phyloP scores from a whole-genome alignment of 306 rosid genomes.

The Dicorynia guianensis region DNA sequence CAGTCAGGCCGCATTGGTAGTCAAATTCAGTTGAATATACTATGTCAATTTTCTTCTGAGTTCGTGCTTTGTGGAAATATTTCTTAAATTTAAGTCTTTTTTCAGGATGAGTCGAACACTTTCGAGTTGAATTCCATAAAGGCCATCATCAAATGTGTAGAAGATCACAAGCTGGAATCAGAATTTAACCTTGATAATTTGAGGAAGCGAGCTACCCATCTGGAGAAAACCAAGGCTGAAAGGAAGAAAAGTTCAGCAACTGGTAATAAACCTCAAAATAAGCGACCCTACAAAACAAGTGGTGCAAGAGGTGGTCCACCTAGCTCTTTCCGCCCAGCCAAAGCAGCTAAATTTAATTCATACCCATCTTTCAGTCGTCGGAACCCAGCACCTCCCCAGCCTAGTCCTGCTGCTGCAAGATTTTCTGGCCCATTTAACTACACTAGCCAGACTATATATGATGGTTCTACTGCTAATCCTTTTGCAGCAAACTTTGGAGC shows the following conservation, averaged over 20 bases:
- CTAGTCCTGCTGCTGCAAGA: slow-evolving; percentile 64
- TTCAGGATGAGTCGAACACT: slow-evolving; percentile 72
- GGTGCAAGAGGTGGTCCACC: slow-evolving; percentile 54
- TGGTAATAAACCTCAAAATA: slow-evolving; percentile 57
- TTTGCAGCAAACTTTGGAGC: slow-evolving; percentile 62
- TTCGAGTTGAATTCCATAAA: slow-evolving; percentile 66
- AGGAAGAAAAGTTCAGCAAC: slow-evolving; percentile 62
- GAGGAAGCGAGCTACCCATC: slow-evolving; percentile 58
- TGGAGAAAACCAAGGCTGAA: slow-evolving; percentile 71
- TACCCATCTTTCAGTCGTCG: slow-evolving; percentile 62
- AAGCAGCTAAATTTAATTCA: slow-evolving; percentile 58
- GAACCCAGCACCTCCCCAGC: slow-evolving; percentile 66
- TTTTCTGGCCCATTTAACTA: slow-evolving; percentile 61
- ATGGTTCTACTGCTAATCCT: slow-evolving; percentile 55
- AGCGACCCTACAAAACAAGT: slow-evolving; percentile 48
- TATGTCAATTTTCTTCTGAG: slow-evolving; percentile 11
- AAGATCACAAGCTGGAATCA: slow-evolving; percentile 85
- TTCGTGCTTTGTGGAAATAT: slow-evolving; percentile 5
- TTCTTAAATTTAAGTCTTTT: slow-evolving; percentile 37
- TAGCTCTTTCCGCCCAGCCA: slow-evolving; percentile 64
- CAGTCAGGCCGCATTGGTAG: slow-evolving; percentile 60
- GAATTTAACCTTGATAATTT: slow-evolving; percentile 64
- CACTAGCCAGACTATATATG: slow-evolving; percentile 59
- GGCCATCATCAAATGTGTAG: slow-evolving; percentile 79
- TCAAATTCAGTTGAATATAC: slow-evolving; percentile 16